Evolutionary conservation across 2,329 filamentous ascomycete species (phyloP), one percentile per base, ranked within the genome.

Genomic region (Monilinia polystroma): DNA sequence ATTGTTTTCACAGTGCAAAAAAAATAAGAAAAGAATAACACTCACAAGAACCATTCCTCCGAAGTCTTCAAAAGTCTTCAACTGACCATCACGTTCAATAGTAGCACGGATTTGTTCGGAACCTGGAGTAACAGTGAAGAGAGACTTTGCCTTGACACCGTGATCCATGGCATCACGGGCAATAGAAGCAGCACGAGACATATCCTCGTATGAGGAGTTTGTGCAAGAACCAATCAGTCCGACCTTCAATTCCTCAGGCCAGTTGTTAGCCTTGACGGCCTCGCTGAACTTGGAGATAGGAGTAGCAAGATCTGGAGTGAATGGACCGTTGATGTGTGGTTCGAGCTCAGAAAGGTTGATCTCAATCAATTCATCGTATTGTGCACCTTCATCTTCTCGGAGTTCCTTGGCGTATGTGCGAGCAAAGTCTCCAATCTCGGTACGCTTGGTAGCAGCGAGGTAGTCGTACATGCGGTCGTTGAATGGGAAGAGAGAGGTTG

Each of bases 391-490:
- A 74, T 99, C 95, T 77, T 91, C 89, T 68, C 86, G 87, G 71
- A 99, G 90, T 75, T 96, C 92, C 75, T 91, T 84, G 73, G 92
- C 90, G 79, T 97, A 98, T 49, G 83, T 77, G 73, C 92, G 89
- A 65, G 95, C 87, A 78, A 93, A 97, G 79, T 98, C 92, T 76
- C 92, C 95, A 74, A 99, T 97, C 20, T 90, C 86, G 77, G 86
- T 84, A 76, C 95, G 91, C 86, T 96, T 97, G 74, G 95, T 99
- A 53, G 93, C 92, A 55, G 83, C 83, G 54, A 99, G 87, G 83
- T 98, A 99, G 78, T 97, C 91, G 84, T 97, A 91, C 93, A 97
- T 97, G 78, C 91, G 88, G 80, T 97, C 91, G 83, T 96, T 97
- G 88, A 96, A 99, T 74, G 93, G 93, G 90, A 99, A 99, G 55